Conservation (phyloP, 2,329 filamentous ascomycete genomes). For the Diaporthe aspalathi region DNA sequence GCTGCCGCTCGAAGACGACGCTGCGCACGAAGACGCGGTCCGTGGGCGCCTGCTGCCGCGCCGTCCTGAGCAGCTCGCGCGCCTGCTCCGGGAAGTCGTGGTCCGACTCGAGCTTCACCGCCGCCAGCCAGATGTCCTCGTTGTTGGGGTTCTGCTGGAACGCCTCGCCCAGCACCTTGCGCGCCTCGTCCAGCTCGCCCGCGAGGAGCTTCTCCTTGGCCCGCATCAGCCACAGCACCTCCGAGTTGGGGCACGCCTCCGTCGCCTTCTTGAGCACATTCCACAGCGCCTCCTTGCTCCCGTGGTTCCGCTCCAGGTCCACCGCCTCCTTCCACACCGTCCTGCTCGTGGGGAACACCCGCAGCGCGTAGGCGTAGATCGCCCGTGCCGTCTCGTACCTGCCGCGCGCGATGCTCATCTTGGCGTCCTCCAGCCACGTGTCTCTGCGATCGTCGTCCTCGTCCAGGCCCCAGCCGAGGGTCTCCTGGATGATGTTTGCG, state of each 20-base stretch:
- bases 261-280: constrained; percentile 91
- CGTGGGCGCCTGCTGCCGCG: constrained; percentile 88
- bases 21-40: constrained; percentile 98
- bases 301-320: constrained; percentile 91
- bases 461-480: constrained; percentile 90
- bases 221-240: constrained; percentile 94
- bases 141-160: constrained; percentile 97
- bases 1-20: constrained; percentile 90
- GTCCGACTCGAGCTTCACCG: constrained; percentile 95
- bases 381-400: constrained; percentile 91
- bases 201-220: constrained; percentile 94
- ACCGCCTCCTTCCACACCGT: constrained; percentile 91
- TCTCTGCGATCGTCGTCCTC: constrained; percentile 97
- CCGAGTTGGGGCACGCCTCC: constrained; percentile 90
- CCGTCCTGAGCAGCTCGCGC: constrained; percentile 81
- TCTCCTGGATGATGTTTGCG: constrained; percentile 89
- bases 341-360: constrained; percentile 88
- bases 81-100: constrained; percentile 86
- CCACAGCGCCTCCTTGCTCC: constrained; percentile 84
- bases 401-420: constrained; percentile 81
- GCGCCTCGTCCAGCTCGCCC: constrained; percentile 87
- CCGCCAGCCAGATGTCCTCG: constrained; percentile 97
- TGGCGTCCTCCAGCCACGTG: constrained; percentile 95
- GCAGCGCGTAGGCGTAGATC: constrained; percentile 90
- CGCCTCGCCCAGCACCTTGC: constrained; percentile 85